Base-by-base conservation (phyloP, 805 yeast species). In the Wickerhamomyces canadensis region DNA sequence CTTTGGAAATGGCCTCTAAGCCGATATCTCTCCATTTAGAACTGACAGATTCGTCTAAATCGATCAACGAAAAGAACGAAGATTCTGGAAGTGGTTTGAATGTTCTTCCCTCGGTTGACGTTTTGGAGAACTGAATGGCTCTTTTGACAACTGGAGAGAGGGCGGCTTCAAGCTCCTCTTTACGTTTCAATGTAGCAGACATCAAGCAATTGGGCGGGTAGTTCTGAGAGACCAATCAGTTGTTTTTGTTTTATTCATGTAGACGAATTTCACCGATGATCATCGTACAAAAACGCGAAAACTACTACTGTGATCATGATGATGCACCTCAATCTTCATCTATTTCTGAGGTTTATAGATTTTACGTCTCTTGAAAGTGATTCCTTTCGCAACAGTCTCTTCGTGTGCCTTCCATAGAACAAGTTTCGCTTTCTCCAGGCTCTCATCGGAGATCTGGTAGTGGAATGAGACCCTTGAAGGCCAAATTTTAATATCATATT, bases 381-480 rank as follows among this genome's bases (percentile, higher is more conserved):
- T 22, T 4, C 26, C 23, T 28, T 23, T 28, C 1, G 37, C 26
- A 5, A 18, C 29, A 12, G 55, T 47, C 30, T 41, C 44, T 29
- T 44, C 42, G 15, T 64, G 67, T 0, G 81, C 80, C 14, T 58
- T 52, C 16, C 54, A 45, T 43, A 63, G 70, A 4, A 57, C 51
- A 33, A 59, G 40, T 49, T 57, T 58, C 23, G 49, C 40, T 3
- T 29, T 29, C 17, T 51, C 47, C 0, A 47, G 22, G 5, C 49
- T 42, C 13, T 48, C 53, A 5, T 48, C 46, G 7, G 43, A 39
- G 14, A 40, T 31, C 33, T 54, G 58, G 36, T 47, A 48, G 27
- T 54, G 59, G 68, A 89, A 81, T 2, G 95, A 81, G 29, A 89
- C 61, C 52, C 97, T 73, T 31, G 76, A 77, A 26, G 85, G 84